phyloP scores from a whole-genome alignment of 2,329 filamentous ascomycete genomes.

The Ceratocystis alfenasii region DNA sequence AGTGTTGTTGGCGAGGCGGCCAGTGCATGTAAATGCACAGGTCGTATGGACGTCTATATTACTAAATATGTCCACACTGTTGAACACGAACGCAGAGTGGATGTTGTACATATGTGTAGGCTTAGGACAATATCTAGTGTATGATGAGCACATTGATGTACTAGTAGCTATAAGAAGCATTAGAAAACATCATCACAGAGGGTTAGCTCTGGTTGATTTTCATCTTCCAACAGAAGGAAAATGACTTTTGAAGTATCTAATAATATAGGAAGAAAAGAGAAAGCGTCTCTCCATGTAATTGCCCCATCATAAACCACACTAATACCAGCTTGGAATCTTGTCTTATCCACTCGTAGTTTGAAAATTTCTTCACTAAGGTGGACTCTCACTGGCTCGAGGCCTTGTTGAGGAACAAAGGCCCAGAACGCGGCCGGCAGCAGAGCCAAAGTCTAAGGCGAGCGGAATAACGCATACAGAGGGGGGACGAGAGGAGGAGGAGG shows the following conservation, averaged over 20 bases:
- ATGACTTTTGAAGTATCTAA: not conserved
- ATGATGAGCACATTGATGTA: too few relatives aligned
- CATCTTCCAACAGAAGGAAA: too few relatives aligned
- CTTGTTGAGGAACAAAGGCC: not conserved
- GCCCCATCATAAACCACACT: not conserved
- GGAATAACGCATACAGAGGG: slow-evolving; percentile 3
- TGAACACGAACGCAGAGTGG: not conserved
- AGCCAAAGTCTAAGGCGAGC: slow-evolving; percentile 1
- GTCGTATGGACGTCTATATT: not conserved
- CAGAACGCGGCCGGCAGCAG: not conserved
- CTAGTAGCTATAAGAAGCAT: too few relatives aligned
- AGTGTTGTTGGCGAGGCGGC: not conserved
- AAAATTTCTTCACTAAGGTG: slow-evolving; percentile 20
- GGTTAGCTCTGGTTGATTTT: too few relatives aligned
- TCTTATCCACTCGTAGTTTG: slow-evolving; percentile 6
- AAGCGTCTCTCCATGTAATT: not conserved
- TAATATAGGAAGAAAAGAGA: not conserved
- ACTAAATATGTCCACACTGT: not conserved
- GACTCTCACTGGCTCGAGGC: slow-evolving; percentile 14
- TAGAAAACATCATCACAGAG: too few relatives aligned
- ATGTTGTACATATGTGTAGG: not conserved
- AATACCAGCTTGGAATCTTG: not conserved
- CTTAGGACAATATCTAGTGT: too few relatives aligned
- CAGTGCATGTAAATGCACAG: not conserved
- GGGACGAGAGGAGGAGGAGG: not conserved